phyloP scores from a whole-genome alignment of 441 rosid species.

The Raphanus hybrid region DNA sequence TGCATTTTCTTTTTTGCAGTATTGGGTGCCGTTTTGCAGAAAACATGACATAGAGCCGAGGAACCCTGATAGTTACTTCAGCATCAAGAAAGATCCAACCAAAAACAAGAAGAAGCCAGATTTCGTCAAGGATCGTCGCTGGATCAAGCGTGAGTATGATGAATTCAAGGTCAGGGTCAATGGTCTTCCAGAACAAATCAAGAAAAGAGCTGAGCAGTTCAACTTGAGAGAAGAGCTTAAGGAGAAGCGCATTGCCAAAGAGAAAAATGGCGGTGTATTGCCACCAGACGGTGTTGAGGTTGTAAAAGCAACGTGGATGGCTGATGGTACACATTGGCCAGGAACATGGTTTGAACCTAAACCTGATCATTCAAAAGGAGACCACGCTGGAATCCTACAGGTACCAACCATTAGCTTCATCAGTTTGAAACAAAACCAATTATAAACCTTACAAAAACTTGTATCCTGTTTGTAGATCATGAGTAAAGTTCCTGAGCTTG shows the following conservation, averaged over 20 bases:
- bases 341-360: constrained; percentile 76
- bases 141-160: constrained; percentile 92
- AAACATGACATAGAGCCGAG: constrained; percentile 88
- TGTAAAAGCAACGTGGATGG: constrained; percentile 91
- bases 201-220: constrained; percentile 59
- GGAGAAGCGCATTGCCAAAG: constrained; percentile 57
- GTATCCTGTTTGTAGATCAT: constrained; percentile 53
- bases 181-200: constrained; percentile 74
- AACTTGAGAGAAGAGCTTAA: constrained; percentile 54
- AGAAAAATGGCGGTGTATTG: constrained; percentile 62
- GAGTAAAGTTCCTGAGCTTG: constrained; percentile 82
- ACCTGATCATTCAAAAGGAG: constrained; percentile 79
- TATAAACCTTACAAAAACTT: constrained; percentile 13
- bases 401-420: constrained; percentile 38
- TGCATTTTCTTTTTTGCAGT: constrained; percentile 36
- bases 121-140: constrained; percentile 85
- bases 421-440: neutral
- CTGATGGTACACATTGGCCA: constrained; percentile 97
- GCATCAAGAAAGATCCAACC: constrained; percentile 55
- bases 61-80: constrained; percentile 85
- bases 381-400: constrained; percentile 90
- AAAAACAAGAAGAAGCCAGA: constrained; percentile 76
- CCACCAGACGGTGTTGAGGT: constrained; percentile 57
- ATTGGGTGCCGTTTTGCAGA: constrained; percentile 96
- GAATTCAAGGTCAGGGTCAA: constrained; percentile 93